Conservation (phyloP, 768 basidiomycete species). For the Xerocomellus amylosporus region DNA sequence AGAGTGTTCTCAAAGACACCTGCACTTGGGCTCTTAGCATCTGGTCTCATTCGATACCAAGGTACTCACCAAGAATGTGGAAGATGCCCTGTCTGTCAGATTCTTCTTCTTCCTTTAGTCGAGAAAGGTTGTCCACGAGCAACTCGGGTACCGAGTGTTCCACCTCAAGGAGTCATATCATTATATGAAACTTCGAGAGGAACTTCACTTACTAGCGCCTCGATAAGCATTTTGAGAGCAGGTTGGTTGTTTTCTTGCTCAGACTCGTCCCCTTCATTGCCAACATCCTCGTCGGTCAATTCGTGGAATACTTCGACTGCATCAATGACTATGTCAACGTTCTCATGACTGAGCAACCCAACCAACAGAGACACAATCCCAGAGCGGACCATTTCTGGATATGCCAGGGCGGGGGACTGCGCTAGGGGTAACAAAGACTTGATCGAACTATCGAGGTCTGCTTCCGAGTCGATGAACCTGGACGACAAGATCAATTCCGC, state of each 20-base stretch:
- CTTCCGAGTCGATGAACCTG: slow-evolving; percentile 99
- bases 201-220: slow-evolving; percentile 60
- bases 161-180: slow-evolving; percentile 46
- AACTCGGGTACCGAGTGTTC: slow-evolving; percentile 84
- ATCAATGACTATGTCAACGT: slow-evolving; percentile 95
- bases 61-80: slow-evolving; percentile 72
- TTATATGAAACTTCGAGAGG: neutral
- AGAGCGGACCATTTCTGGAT: slow-evolving; percentile 83
- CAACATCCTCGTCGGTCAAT: slow-evolving; percentile 94
- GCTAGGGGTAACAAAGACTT: slow-evolving; percentile 88
- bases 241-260: slow-evolving; percentile 59
- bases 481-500: slow-evolving; percentile 1
- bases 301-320: slow-evolving; percentile 91
- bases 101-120: slow-evolving; percentile 90
- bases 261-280: slow-evolving; percentile 69
- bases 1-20: slow-evolving; percentile 93
- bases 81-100: slow-evolving; percentile 90
- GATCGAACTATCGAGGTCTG: slow-evolving; percentile 84
- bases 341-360: slow-evolving; percentile 92
- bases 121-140: slow-evolving; percentile 81
- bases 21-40: slow-evolving; percentile 26
- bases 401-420: slow-evolving; percentile 77
- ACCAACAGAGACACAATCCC: slow-evolving; percentile 68
- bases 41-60: neutral
- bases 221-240: slow-evolving; percentile 71